Conservation (phyloP, 805 yeast genomes). For the Cyberlindnera mycetangii region DNA sequence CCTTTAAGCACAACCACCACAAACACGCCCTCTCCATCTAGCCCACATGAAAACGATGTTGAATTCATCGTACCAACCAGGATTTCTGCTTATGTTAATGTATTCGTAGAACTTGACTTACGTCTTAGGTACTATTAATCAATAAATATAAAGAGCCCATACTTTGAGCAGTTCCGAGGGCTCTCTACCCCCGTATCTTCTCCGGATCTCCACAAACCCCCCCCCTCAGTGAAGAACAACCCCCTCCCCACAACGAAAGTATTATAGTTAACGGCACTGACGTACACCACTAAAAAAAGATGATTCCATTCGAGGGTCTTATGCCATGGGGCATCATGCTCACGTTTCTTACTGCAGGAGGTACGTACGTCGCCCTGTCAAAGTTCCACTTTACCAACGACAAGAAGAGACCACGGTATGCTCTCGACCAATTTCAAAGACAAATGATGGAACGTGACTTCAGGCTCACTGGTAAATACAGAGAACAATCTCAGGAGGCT, state of each 20-base stretch:
- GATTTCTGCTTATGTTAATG: background rate
- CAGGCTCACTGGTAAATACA: conserved; percentile 67
- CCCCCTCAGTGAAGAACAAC: too few relatives aligned
- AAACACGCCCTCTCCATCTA: too few relatives aligned
- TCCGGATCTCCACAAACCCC: too few relatives aligned
- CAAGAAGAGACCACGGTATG: conserved; percentile 51
- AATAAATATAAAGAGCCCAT: too few relatives aligned
- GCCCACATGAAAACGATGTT: background rate
- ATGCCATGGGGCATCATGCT: conserved; percentile 59
- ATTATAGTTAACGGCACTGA: too few relatives aligned
- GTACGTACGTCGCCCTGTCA: conserved; percentile 44
- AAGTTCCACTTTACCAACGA: conserved; percentile 42
- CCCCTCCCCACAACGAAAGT: too few relatives aligned
- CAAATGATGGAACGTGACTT: conserved; percentile 65
- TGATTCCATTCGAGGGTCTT: conserved; percentile 71
- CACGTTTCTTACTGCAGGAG: conserved; percentile 48
- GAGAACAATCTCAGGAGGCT: conserved; percentile 66
- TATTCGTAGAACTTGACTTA: background rate
- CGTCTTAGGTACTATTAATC: too few relatives aligned
- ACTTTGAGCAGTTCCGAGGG: too few relatives aligned
- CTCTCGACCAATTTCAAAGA: conserved; percentile 52
- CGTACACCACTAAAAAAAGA: conserved; percentile 16
- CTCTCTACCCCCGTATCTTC: background rate
- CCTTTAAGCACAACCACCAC: too few relatives aligned
- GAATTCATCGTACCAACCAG: too few relatives aligned